Evolutionary conservation across 2,329 filamentous ascomycete genomes (phyloP).

Genomic region (Plenodomus biglobosus): DNA sequence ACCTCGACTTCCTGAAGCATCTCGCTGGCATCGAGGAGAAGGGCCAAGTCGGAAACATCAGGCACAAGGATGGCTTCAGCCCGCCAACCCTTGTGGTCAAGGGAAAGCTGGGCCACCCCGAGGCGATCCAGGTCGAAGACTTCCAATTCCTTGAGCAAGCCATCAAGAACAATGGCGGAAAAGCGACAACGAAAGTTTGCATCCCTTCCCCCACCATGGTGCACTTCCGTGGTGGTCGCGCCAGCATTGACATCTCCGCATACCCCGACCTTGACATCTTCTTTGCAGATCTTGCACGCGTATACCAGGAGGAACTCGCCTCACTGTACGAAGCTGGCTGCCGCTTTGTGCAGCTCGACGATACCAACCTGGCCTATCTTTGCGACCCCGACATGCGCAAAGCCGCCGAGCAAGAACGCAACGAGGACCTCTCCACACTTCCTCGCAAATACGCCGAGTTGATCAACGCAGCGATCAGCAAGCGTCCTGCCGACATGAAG

Average conservation of each 20-base stretch:
- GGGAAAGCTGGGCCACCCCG: constrained; percentile 56
- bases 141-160: constrained; percentile 56
- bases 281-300: constrained; percentile 58
- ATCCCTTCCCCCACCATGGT: constrained; percentile 63
- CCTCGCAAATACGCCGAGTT: constrained; percentile 57
- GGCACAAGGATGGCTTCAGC: constrained; percentile 49
- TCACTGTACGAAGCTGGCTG: constrained; percentile 58
- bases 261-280: constrained; percentile 59
- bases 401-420: constrained; percentile 53
- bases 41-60: constrained; percentile 51
- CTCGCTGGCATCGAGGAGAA: constrained; percentile 57
- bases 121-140: constrained; percentile 59
- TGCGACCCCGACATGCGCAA: constrained; percentile 60
- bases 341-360: constrained; percentile 61
- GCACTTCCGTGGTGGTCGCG: constrained; percentile 59
- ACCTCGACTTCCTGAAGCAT: constrained; percentile 61
- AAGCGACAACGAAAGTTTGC: constrained; percentile 56
- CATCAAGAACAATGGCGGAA: constrained; percentile 45
- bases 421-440: constrained; percentile 53
- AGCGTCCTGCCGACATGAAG: constrained; percentile 57
- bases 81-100: constrained; percentile 59
- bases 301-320: constrained; percentile 58
- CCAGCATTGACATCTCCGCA: constrained; percentile 55
- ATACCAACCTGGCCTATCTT: constrained; percentile 62
- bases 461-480: constrained; percentile 57